Conservation (phyloP, 306 rosid genomes). For the Gynostemma pentaphyllum region DNA sequence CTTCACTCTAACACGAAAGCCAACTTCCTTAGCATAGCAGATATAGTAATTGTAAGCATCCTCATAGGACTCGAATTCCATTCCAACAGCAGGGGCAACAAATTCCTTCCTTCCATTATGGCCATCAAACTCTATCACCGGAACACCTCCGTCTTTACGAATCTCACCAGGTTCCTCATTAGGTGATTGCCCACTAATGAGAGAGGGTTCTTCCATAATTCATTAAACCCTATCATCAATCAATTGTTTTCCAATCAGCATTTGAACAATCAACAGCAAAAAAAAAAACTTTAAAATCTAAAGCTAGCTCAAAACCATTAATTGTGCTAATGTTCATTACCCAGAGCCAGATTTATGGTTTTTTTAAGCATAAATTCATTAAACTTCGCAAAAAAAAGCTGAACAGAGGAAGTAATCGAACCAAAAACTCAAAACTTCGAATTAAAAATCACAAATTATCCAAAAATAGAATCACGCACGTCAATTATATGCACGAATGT, state of each 20-base stretch:
- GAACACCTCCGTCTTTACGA: constrained; percentile 37
- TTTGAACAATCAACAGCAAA: constrained; percentile 1
- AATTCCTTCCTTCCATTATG: constrained; percentile 56
- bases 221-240: constrained; percentile 13
- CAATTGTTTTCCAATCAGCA: neutral
- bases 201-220: constrained; percentile 55
- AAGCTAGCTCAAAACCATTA: neutral
- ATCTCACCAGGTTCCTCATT: constrained; percentile 42
- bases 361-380: no score
- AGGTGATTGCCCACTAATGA: constrained; percentile 33
- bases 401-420: neutral
- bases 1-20: constrained; percentile 87
- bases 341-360: neutral
- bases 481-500: neutral
- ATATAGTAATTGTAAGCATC: constrained; percentile 89
- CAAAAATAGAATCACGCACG: neutral
- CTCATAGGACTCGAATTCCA: constrained; percentile 92
- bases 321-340: no score
- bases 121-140: constrained; percentile 33
- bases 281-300: neutral
- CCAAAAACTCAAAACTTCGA: neutral
- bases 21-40: constrained; percentile 88
- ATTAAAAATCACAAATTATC: neutral
- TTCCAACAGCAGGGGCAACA: constrained; percentile 75
- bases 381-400: no score